Evolutionary conservation across 495 filamentous ascomycete genomes (phyloP).

Genomic region (Umbilicaria muhlenbergii): DNA sequence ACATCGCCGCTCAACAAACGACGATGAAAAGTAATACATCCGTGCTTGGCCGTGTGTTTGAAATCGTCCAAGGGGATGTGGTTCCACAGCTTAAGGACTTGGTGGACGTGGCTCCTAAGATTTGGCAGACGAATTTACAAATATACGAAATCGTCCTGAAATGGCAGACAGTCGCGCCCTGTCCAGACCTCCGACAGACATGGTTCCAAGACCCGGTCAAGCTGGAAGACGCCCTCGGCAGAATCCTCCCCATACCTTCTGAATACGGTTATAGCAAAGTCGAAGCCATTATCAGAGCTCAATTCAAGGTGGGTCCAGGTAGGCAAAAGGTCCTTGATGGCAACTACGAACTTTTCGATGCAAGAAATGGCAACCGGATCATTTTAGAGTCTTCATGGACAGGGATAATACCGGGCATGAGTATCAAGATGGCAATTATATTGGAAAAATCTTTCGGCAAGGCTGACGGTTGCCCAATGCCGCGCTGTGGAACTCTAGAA

Average conservation of each 20-base stretch:
- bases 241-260: constrained; percentile 9
- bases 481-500: background rate
- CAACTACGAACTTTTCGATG: constrained; percentile 13
- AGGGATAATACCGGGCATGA: constrained; percentile 4
- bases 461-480: background rate
- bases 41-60: too few relatives aligned
- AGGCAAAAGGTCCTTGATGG: constrained; percentile 2
- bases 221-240: constrained; percentile 13
- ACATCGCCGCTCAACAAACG: too few relatives aligned
- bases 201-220: constrained; percentile 9
- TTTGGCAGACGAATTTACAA: background rate
- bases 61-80: too few relatives aligned
- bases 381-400: background rate
- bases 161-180: background rate
- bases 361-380: constrained; percentile 3
- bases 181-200: background rate
- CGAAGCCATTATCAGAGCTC: constrained; percentile 7
- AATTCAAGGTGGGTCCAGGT: constrained; percentile 8
- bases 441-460: background rate
- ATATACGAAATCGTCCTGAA: constrained; percentile 5
- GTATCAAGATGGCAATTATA: constrained; percentile 10
- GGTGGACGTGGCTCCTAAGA: too few relatives aligned
- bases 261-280: constrained; percentile 11
- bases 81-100: too few relatives aligned
- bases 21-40: too few relatives aligned